Base-by-base conservation (phyloP, 2,329 filamentous ascomycete species). In the Monilinia laxa region DNA sequence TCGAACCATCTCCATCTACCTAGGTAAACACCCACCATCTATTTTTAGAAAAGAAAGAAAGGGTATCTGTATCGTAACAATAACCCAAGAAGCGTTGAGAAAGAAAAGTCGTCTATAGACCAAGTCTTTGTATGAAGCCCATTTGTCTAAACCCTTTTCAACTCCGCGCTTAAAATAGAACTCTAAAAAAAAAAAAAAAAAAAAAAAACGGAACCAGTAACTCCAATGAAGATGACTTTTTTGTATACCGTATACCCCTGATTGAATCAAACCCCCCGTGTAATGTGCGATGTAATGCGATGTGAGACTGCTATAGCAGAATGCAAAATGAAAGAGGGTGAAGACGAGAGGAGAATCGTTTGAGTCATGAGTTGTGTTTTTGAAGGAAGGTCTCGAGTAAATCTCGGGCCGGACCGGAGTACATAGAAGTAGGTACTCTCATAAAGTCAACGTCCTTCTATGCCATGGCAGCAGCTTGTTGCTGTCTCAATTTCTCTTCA, bases 401-500 rank as follows among this genome's bases (percentile, higher is more conserved):
- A 52, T 25, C 23, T 52, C 23, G 49, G 23, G 23, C 11, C 11
- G 23, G 23, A 49, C n/a, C 47, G n/a, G 20, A 23, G 11, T 25
- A 52, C n/a, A 23, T 28, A 16, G 23, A 52, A 25, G 49, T 52
- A 14, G 16, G 28, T 25, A 23, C 49, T 16, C 49, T 52, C 49
- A n/a, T n/a, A 47, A 47, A 51, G 47, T 52, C 49, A 52, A 52
- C 38, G 12, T 56, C 31, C 31, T 56, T 59, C 31, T 49, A 60
- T 23, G n/a, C 57, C 47, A 51, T 28, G 1, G 57, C 14, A 38
- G 28, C 42, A 4, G 40, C 45, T 38, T 79, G 68, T 69, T 76
- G 76, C 74, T 85, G 83, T 69, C 79, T 72, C 77, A 91, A 90
- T 78, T 88, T 87, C 81, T 98, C 92, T 83, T 97, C 92, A 66